Evolutionary conservation across 1,139 yeast genomes (phyloP), one percentile per base, ranked within the genome.

Genomic region (Candida buenavistaensis): DNA sequence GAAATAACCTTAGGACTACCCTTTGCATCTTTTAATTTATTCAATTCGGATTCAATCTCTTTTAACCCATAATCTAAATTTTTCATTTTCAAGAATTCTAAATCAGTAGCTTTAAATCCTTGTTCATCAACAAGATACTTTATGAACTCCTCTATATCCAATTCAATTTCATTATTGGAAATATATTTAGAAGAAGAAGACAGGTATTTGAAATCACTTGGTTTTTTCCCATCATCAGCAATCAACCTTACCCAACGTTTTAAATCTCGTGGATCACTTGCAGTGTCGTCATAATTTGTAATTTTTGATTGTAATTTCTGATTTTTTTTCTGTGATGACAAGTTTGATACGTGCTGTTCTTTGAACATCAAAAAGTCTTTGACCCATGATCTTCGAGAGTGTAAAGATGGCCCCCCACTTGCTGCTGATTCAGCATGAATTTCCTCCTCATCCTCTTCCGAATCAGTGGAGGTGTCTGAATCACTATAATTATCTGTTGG

Each of bases 1-100:
- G 53, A 53, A 24, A 66, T 65, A 4, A 41, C 48, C 33, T 44
- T 31, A 23, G 44, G 21, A 42, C 41, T 17, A 38, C 42, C 9
- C 30, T 31, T 20, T 42, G 36, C 13, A 15, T 54, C 53, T 25
- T 51, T 50, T 37, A 68, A 56, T 36, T 53, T 61, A 27, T 59
- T 48, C 36, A 68, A 54, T 44, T 65, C 70, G 25, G 45, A 39
- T 36, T 68, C 73, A 30, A 68, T 68, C 39, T 66, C 66, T 5
- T 60, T 64, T 12, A 56, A 45, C 3, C 70, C 71, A 40, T 63
- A 53, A 45, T 68, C 71, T 36, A 66, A 47, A 27, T 55, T 43
- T 11, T 30, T 40, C 13, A 38, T 33, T 27, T 26, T 24, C 26
- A 68, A 51, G 35, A 64, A 64, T 17, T 47, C 47, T 38, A 68